Evolutionary conservation across 495 filamentous ascomycete species (phyloP).

Genomic region (Lasiosphaeria miniovina): DNA sequence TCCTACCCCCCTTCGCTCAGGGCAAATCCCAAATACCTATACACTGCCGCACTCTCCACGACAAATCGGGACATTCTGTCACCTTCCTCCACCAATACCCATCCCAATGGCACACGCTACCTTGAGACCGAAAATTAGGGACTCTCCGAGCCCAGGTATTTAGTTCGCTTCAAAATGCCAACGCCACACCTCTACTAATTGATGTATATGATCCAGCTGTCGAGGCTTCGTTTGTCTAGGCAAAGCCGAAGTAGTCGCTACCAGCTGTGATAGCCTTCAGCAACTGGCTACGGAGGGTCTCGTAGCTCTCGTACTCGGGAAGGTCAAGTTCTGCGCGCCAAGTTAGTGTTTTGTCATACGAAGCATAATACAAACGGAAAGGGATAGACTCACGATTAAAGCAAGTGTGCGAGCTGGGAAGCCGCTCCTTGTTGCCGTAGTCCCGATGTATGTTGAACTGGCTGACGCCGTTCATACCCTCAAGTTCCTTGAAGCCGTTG

Average conservation of each 20-base stretch:
- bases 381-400: conserved; percentile 86
- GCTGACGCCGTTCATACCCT: conserved; percentile 98
- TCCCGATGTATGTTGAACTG: conserved; percentile 99
- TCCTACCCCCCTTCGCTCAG: not conserved
- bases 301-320: conserved; percentile 97
- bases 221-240: conserved; percentile 47
- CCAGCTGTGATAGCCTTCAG: conserved; percentile 94
- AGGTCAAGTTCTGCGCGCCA: conserved; percentile 81
- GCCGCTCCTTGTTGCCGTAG: conserved; percentile 94
- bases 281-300: conserved; percentile 78
- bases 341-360: conserved; percentile 12
- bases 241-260: conserved; percentile 97
- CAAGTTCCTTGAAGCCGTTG: conserved; percentile 98
- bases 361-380: not conserved
- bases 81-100: conserved; percentile 14
- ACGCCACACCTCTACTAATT: too few species aligned
- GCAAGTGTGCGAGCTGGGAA: conserved; percentile 96
- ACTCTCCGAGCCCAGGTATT: too few species aligned
- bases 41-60: not conserved
- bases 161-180: too few species aligned
- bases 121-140: too few species aligned
- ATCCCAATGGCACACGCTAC: too few species aligned
- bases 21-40: conserved; percentile 2
- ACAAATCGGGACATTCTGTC: conserved; percentile 26
- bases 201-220: too few species aligned